Base-by-base conservation (phyloP, 2,329 filamentous ascomycete genomes). In the Trichoderma sp. region DNA sequence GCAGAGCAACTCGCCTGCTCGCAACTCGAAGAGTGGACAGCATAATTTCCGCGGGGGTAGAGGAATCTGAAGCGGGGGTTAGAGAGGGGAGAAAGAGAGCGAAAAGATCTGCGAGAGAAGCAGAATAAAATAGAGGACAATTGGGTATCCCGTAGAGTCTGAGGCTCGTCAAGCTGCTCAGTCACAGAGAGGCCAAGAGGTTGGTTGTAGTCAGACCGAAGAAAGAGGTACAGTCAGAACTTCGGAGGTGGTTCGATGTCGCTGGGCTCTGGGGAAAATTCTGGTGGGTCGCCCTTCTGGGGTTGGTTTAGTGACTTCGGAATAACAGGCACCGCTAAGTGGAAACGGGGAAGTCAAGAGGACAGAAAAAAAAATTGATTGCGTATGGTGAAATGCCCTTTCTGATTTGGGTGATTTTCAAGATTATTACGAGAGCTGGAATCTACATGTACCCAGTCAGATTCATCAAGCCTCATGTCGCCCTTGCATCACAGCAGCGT, bases 1-100 rank as follows among this genome's bases (percentile, higher is more conserved):
- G 83, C 74, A 81, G 77, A 73, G 80, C 81, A 76, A 82, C 84
- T 79, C 84, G 85, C 77, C 88, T 84, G 79, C 84, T 82, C 75
- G 84, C 85, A 75, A 87, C 78, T 81, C 87, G 85, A 75, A 88
- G 80, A 72, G 87, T 83, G 70, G 88, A 87, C 77, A 90, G 82
- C 88, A 90, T 90, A 26, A 50, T 68, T 59, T 70, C 70, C 67
- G 71, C 39, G 63, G 68, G 17, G 63, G 65, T 36, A 15, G 39
- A 63, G 50, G 73, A 68, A 64, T 73, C 47, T 20, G 23, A 43
- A 20, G 28, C 39, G 28, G 57, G 39, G 17, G n/a, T n/a, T 15
- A 32, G 30, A 30, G 57, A 13, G 57, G 64, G 17, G 70, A 57
- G 43, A 53, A 72, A 43, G 57, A 47, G 34, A 34, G 32, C 15